Evolutionary conservation across 202 grass and related monocot genomes (phyloP).

Genomic region (Zoysia matrella): DNA sequence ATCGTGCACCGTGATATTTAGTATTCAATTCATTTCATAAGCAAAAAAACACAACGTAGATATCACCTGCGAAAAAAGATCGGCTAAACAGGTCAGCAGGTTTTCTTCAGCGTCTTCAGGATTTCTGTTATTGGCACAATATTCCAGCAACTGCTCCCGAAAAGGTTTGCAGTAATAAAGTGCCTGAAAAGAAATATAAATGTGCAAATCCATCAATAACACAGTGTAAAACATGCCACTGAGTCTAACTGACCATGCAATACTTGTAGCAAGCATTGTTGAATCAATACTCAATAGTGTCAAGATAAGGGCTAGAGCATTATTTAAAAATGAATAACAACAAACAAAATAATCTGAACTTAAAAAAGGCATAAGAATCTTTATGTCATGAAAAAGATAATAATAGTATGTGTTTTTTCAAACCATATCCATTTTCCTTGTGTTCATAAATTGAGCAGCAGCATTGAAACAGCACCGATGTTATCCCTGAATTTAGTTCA

Average conservation of each 20-base stretch:
- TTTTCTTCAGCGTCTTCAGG: slow-evolving; percentile 1
- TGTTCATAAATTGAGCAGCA: not conserved
- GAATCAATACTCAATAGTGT: not conserved
- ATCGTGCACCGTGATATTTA: not conserved
- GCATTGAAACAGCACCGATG: not conserved
- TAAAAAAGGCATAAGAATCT: not conserved
- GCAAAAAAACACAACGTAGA: not conserved
- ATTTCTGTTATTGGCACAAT: slow-evolving; percentile 35
- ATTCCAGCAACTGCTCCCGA: slow-evolving; percentile 35
- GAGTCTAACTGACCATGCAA: not conserved
- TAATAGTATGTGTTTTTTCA: not conserved
- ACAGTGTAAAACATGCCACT: not conserved
- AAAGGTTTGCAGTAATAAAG: slow-evolving; percentile 39
- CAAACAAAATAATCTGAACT: too few species aligned
- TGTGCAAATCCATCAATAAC: not conserved
- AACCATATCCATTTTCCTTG: not conserved
- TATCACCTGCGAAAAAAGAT: slow-evolving; percentile 44
- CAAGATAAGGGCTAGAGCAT: not conserved
- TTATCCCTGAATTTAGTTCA: not conserved
- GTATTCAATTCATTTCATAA: not conserved
- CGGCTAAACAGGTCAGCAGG: slow-evolving; percentile 25
- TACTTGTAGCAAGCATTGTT: not conserved
- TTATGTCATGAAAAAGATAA: not conserved
- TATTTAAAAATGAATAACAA: not conserved
- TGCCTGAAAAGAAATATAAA: slow-evolving; percentile 32